Conservation (phyloP, 192 early-diverging fungal genomes). For the Umbelopsis sp. region DNA sequence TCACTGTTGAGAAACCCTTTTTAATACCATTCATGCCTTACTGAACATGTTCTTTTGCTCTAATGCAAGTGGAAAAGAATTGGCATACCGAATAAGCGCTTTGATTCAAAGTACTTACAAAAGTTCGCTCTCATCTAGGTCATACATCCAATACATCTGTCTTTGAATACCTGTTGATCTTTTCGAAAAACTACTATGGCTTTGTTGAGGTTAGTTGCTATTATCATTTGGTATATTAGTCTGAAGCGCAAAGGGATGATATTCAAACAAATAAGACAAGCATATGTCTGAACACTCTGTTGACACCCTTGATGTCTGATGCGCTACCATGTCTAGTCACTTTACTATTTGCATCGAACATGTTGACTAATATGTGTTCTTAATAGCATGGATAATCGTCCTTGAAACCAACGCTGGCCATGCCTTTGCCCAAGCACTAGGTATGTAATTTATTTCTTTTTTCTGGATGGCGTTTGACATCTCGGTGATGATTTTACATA, state of each 20-base stretch:
- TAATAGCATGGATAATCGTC: not conserved
- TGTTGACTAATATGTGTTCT: not conserved
- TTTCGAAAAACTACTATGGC: not conserved
- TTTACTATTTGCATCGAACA: not conserved
- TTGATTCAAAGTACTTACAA: constrained; percentile 11
- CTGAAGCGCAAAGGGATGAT: constrained; percentile 42
- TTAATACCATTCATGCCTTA: constrained; percentile 74
- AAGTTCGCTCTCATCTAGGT: not conserved
- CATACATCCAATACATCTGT: not conserved
- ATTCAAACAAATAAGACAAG: constrained; percentile 54
- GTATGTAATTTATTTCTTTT: not conserved
- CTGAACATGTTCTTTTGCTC: constrained; percentile 39
- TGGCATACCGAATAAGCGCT: not conserved
- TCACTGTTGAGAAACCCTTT: constrained; percentile 69
- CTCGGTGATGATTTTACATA: constrained; percentile 50
- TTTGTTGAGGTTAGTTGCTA: not conserved
- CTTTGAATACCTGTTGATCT: too few species aligned
- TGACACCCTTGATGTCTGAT: constrained; percentile 48
- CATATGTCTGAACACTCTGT: constrained; percentile 57
- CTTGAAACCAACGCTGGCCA: not conserved
- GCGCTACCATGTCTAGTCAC: constrained; percentile 25
- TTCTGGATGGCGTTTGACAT: not conserved
- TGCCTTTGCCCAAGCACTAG: not conserved
- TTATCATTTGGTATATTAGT: not conserved
- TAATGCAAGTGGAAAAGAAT: constrained; percentile 11